Evolutionary conservation across 495 filamentous ascomycete species (phyloP).

Genomic region (Aspergillus sclerotiicarbonarius): DNA sequence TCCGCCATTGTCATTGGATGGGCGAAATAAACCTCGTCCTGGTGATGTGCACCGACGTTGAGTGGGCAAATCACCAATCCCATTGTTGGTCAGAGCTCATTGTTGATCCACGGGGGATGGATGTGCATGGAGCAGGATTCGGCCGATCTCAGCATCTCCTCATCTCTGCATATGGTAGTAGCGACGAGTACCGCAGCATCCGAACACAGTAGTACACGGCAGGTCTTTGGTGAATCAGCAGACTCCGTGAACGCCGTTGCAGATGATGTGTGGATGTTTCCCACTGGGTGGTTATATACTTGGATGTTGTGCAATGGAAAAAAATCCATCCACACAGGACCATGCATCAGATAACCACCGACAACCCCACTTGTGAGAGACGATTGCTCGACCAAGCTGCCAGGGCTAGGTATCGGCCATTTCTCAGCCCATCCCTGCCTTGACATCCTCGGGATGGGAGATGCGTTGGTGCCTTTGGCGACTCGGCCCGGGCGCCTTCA

Average conservation of each 20-base stretch:
- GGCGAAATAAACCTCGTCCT: slow-evolving; percentile 7
- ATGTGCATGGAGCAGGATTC: background rate
- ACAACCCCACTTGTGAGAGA: no score
- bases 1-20: slow-evolving; percentile 11
- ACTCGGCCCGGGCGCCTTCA: slow-evolving; percentile 7
- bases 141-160: background rate
- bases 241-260: no score
- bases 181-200: no score
- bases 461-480: background rate
- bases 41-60: background rate
- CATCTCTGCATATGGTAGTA: no score
- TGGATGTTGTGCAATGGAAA: no score
- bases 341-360: no score
- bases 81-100: background rate
- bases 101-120: background rate
- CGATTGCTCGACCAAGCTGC: background rate
- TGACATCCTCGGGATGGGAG: background rate
- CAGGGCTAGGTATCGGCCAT: background rate
- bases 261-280: no score
- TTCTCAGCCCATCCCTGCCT: background rate
- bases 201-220: no score
- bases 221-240: no score
- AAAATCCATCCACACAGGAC: no score
- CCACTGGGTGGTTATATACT: no score
- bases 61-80: background rate